Evolutionary conservation across 495 filamentous ascomycete genomes (phyloP).

Genomic region (Penicillium manginii): DNA sequence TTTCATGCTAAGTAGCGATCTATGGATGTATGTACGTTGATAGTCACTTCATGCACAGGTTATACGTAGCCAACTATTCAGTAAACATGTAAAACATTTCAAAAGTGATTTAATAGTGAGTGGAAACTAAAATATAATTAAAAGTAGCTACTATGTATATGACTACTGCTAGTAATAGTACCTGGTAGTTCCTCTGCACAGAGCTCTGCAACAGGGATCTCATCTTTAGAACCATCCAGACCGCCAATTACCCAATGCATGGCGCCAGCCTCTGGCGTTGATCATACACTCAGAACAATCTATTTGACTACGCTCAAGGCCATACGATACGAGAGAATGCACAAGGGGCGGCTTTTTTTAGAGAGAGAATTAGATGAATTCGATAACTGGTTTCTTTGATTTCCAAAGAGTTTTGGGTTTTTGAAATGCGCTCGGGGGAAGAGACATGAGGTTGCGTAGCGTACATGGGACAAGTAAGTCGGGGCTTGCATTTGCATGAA

Average conservation of each 20-base stretch:
- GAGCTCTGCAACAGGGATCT: not conserved
- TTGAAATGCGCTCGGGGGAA: constrained; percentile 1
- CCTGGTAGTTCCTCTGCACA: not conserved
- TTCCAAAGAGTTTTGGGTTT: constrained; percentile 17
- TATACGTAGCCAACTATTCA: no score
- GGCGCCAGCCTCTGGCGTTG: constrained; percentile 18
- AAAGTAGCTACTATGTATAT: not conserved
- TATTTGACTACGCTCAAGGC: constrained; percentile 3
- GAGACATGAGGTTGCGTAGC: constrained; percentile 19
- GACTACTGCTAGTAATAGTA: no score
- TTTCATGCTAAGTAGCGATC: not conserved
- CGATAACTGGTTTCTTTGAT: constrained; percentile 6
- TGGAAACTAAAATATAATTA: not conserved
- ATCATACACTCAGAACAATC: constrained; percentile 1
- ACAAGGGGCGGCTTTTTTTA: no score
- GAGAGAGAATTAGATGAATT: constrained; percentile 1
- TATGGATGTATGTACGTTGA: not conserved
- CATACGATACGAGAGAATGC: no score
- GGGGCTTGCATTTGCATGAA: constrained; percentile 7
- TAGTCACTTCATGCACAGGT: no score
- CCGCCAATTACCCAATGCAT: constrained; percentile 15
- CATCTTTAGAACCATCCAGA: not conserved
- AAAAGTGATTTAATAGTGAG: not conserved
- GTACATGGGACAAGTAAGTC: constrained; percentile 26
- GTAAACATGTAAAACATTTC: not conserved